phyloP scores from a whole-genome alignment of 345 rosid species.

The Stellera chamaejasme region DNA sequence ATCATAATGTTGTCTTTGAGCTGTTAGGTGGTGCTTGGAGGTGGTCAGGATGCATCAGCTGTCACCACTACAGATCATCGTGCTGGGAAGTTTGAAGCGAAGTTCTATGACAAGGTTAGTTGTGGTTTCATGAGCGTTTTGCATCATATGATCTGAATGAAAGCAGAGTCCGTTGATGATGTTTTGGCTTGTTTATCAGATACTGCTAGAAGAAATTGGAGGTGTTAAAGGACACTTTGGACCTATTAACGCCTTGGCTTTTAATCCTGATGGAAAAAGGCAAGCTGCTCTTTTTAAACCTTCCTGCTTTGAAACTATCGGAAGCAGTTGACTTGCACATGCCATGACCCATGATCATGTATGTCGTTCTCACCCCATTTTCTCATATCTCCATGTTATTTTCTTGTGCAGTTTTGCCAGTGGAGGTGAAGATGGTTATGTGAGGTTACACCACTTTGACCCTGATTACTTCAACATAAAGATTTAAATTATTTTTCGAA shows the following conservation, averaged over 20 bases:
- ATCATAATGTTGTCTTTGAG: conserved; percentile 3
- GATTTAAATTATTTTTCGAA: too few species aligned
- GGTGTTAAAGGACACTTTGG: conserved; percentile 99
- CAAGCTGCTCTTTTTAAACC: neutral
- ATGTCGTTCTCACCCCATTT: conserved; percentile 1
- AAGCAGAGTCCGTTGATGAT: neutral
- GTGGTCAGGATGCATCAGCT: conserved; percentile 97
- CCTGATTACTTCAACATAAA: conserved; percentile 73
- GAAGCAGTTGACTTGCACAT: neutral
- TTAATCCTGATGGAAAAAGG: conserved; percentile 96
- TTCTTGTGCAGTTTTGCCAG: conserved; percentile 61
- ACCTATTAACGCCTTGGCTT: conserved; percentile 92
- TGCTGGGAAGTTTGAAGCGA: conserved; percentile 98
- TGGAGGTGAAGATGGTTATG: conserved; percentile 97
- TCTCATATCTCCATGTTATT: neutral
- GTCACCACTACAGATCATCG: conserved; percentile 97
- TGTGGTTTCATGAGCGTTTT: neutral
- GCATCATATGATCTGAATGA: neutral
- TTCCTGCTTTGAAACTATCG: neutral
- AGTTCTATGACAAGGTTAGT: conserved; percentile 73
- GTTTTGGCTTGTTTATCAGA: conserved; percentile 25
- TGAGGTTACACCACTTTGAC: conserved; percentile 92
- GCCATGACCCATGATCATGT: neutral
- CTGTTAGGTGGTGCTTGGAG: conserved; percentile 89
- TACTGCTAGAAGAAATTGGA: conserved; percentile 85